A percentile compares a stretch with the other conserved stretches of the same genome.
These are phyloP conservation scores for Ganoderma meredithae DNA, from an alignment of 1,284 basidiomycete genomes.

Conservation along the genomic window DNA sequence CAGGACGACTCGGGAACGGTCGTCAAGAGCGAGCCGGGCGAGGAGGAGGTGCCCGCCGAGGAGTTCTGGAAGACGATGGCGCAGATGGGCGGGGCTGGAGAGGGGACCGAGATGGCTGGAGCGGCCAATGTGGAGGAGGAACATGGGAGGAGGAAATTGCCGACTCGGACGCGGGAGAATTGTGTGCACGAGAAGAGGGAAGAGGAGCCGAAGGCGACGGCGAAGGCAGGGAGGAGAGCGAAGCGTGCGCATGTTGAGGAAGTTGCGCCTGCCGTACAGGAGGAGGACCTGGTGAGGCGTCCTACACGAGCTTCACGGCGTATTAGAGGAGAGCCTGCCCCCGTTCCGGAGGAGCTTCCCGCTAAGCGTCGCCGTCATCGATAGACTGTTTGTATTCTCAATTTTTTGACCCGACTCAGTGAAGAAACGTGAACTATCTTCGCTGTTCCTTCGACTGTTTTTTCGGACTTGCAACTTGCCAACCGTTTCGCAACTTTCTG, in stretches of 20 bases:
- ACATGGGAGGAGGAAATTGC: not conserved
- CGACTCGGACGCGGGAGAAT: not conserved
- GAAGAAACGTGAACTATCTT: not conserved
- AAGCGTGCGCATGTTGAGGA: not conserved
- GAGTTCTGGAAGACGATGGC: constrained; percentile 2
- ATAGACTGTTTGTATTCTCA: not conserved
- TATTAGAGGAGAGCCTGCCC: not conserved
- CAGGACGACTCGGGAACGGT: not conserved
- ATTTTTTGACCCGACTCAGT: not conserved
- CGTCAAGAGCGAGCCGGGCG: constrained; percentile 1
- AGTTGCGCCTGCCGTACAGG: not conserved
- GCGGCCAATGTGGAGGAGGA: not conserved
- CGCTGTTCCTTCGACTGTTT: too few relatives aligned
- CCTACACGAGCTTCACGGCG: constrained; percentile 1
- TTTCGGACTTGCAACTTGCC: too few relatives aligned
- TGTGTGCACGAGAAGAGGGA: not conserved
- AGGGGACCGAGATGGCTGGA: not conserved
- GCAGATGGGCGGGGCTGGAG: not conserved
- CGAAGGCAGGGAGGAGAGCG: not conserved
- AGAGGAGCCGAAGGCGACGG: not conserved
- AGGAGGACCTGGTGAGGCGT: not conserved
- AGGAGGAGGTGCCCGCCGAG: not conserved
- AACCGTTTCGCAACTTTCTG: too few relatives aligned
- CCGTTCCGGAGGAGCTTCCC: constrained; percentile 2
- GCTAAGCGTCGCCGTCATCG: constrained; percentile 3